Base-by-base conservation (phyloP, 1,284 basidiomycete genomes). In the Lignosus rhinocerotis region DNA sequence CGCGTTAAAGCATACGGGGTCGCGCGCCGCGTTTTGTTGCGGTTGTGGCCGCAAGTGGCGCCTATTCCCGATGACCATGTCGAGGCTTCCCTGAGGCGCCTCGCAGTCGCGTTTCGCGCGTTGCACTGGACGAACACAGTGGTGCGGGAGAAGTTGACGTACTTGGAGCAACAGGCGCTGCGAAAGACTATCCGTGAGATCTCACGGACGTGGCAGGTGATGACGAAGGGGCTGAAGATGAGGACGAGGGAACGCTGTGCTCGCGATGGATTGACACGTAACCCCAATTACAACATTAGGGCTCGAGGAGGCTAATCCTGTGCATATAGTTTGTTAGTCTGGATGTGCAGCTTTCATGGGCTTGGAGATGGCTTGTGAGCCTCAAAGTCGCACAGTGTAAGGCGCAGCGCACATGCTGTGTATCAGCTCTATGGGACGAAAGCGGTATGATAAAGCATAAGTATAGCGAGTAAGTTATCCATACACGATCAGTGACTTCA, bases 41-140 rank as follows among this genome's bases (percentile, higher is more conserved):
- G 78, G 49, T 70, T 90, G 34, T 92, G 90, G 90, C 70, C 80
- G 2, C 80, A 79, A 56, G 79, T 89, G n/a, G 76, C 78, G 51
- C 81, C 83, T 10, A 81, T 90, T 58, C 86, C 87, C n/a, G 70
- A 69, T 30, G 74, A 78, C 43, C 67, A 83, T 30, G 66, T 69
- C 30, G 57, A 70, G 16, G 75, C 74, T 4, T 65, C 79, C 30
- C 71, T 89, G 50, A 73, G 75, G 59, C 68, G 74, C 39, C 73
- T 88, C 11, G 76, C 77, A 21, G 63, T 60, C 39, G 65, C 70
- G 34, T 83, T 88, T 69, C 77, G 80, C 43, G 65, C 72, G 55
- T 60, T 80, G 60, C 71, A 75, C 58, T 60, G 38, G 16, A 25
- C 21, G 33, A 32, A 51, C 25, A 44, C 41, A 38, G 38, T 31